Base-by-base conservation (phyloP, 1,284 basidiomycete genomes). In the Naganishia liquefaciens region DNA sequence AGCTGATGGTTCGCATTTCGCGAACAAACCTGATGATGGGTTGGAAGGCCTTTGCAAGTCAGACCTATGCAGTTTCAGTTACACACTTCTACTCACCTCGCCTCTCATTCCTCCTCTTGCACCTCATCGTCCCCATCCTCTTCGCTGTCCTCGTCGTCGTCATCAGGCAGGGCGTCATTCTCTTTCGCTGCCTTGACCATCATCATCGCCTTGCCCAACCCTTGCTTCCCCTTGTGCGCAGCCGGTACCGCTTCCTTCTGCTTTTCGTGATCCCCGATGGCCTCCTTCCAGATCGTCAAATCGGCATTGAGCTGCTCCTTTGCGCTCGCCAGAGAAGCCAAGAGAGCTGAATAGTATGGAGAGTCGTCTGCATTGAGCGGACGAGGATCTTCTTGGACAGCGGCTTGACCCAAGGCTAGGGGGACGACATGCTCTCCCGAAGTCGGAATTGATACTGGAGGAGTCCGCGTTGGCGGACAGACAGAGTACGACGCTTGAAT, bases 171-270 rank as follows among this genome's bases (percentile, higher is more conserved):
- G 1, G 42, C 67, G 58, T 68, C 67, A 25, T 55, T 60, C 49
- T 65, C 62, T 49, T 60, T 62, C 15, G 67, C 63, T 11, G 63
- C 67, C 33, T 63, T 60, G 19, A 65, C 67, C 67, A 68, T 68
- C 63, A 68, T 62, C 67, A 65, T 65, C 21, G 67, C 67, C 27
- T 68, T 68, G 2, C 67, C 67, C 54, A 63, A 57, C 2, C 67
- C 67, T 30, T 60, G 44, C 47, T 68, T 62, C 40, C 64, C 64
- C 39, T 53, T 60, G 17, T 52, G 39, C 9, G 15, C 52, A 3
- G 51, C 37, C 44, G 67, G 27, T 25, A 65, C 30, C 13, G 53
- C 55, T 37, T 68, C 67, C 43, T 65, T 68, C 10, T 53, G 42
- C 54, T 68, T 68, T 51, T 68, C 67, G 33, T 43, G 51, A 37